Base-by-base conservation (phyloP, 495 filamentous ascomycete species). In the Paragyromitra xinjiangensis region DNA sequence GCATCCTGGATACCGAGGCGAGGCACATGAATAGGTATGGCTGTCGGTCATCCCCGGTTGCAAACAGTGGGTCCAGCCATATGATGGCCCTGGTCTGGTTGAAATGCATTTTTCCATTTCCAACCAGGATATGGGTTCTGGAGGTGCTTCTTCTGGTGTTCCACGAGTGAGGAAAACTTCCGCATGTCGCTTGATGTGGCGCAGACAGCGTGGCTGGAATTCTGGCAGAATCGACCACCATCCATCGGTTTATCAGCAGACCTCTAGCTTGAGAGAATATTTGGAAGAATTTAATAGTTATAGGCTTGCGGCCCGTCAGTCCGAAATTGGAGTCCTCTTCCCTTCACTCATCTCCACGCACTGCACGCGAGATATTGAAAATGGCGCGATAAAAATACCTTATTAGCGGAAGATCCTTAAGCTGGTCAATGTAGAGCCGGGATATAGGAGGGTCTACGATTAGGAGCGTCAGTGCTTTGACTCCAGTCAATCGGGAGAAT, bases 241-340 rank as follows among this genome's bases (percentile, higher is more conserved):
- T 53, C 12, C 9, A 67, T 19, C 64, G n/a, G 59, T 63, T 63
- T 63, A 40, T 39, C 37, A 63, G 45, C 64, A 71, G 69, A 71
- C 58, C 42, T 53, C 48, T 19, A 12, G n/a, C 2, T 24, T 3
- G 16, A 9, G 42, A 37, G 16, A 26, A 26, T 55, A 19, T 24
- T 53, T 55, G 11, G 9, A n/a, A 45, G 37, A 5, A 42, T 22
- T 26, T 24, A 6, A 69, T 64, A 59, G 19, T 24, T 24, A 61
- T 51, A 51, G 48, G 50, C 62, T 73, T 69, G 34, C 73, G 67
- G 73, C 24, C 73, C 73, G 67, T 29, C 34, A 26, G 53, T 40
- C 50, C 73, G 59, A 59, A 50, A 29, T 48, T 64, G 68, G 24
- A 64, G 65, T 19, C 53, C 51, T 69, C 37, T 45, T n/a, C 66